Base-by-base conservation (phyloP, 1,284 basidiomycete genomes). In the Wallemia hederae region DNA sequence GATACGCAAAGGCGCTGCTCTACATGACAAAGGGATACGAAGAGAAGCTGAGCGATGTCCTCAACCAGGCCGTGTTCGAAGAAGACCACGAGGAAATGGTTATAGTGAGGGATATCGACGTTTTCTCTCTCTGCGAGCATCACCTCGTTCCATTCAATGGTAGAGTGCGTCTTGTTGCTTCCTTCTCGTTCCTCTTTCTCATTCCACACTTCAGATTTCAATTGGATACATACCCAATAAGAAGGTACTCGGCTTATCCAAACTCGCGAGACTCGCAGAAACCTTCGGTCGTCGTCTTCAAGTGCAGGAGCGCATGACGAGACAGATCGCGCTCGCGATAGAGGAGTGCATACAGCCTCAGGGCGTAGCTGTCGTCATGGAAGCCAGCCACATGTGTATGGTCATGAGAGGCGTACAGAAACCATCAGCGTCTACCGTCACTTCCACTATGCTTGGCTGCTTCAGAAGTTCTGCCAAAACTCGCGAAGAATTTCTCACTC, bases 71-170 rank as follows among this genome's bases (percentile, higher is more conserved):
- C 60, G 82, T 99, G 49, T 99, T 99, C 70, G 85, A 90, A 60
- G 94, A 99, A 72, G 89, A 99, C 72, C 94, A 99, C 74, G 94
- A 98, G 68, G 94, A 99, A 72, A 94, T 99, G 90, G 92, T 99
- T 60, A 82, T 99, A 64, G 94, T 99, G 59, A 80, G 86, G 63
- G 91, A 99, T 70, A 98, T 99, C 67, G 88, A 96, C 70, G 83
- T 99, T 63, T 96, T 89, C 62, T 91, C 87, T 67, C 74, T 99
- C 60, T 99, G 94, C 73, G 94, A 99, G 74, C 94, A 99, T 69
- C 94, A 99, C 72, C 78, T 99, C 65, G 92, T 99, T 28, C 94
- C 94, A 1, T 98, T 99, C 74, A 91, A 83, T 27, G 94, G 94
- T 67, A 97, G 96, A 75, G 90, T 90, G 66, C 64, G 79, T 71